These are phyloP conservation scores for Arabis alpina DNA, from an alignment of 345 rosid genomes.

Conservation along the genomic window DNA sequence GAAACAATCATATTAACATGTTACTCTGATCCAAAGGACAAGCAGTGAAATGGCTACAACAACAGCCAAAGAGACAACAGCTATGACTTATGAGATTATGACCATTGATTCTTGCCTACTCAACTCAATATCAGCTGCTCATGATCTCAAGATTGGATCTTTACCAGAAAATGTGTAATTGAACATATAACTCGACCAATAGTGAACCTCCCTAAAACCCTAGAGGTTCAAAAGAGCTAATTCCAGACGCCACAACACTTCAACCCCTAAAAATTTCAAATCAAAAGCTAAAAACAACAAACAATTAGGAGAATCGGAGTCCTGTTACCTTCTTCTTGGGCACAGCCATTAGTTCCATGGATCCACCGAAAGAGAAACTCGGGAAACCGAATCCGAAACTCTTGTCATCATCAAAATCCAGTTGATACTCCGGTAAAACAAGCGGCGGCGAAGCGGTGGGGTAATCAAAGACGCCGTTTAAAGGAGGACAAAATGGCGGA, in stretches of 20 bases:
- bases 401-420: constrained; percentile 22
- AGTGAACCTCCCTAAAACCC: constrained; percentile 7
- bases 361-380: constrained; percentile 44
- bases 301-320: neutral
- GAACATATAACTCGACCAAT: neutral
- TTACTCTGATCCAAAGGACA: neutral
- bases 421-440: constrained; percentile 50
- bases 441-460: constrained; percentile 34
- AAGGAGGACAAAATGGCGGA: constrained; percentile 49
- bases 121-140: neutral
- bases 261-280: neutral
- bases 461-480: constrained; percentile 33
- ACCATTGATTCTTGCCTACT: too few relatives aligned
- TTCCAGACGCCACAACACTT: neutral
- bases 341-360: too few relatives aligned
- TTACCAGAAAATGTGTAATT: neutral
- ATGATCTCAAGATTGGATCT: neutral
- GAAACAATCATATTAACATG: neutral
- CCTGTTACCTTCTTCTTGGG: constrained; percentile 66
- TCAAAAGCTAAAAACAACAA: too few relatives aligned
- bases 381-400: constrained; percentile 44
- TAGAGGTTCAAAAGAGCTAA: neutral
- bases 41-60: neutral
- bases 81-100: neutral
- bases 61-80: neutral